Evolutionary conservation across 2,329 filamentous ascomycete species (phyloP), one percentile per base, ranked within the genome.

Genomic region (Colletotrichum lupini): DNA sequence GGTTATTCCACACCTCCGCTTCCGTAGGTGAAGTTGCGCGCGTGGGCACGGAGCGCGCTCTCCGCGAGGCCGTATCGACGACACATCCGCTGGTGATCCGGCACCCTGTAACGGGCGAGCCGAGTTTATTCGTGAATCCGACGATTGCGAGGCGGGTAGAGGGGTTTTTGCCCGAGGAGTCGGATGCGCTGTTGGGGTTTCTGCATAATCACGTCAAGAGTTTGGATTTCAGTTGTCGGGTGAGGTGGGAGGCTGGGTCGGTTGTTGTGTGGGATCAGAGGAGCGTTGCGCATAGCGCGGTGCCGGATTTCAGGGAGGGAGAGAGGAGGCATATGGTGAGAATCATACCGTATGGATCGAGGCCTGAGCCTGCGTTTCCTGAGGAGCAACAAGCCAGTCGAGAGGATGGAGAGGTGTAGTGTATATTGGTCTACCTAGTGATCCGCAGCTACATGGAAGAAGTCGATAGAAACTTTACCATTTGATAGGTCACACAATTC

Each of bases 261-360:
- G 79, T 81, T 0, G 78, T 81, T 1, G 75, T 81, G 2, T 80
- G 79, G 79, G 79, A 81, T 57, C 79, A 81, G 61, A 62, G 79
- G 4, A 62, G 60, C 2, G 74, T 74, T 1, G 79, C 75, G 1
- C 79, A 81, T 28, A 77, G 75, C 11, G 79, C 79, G 0, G 78
- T 81, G 8, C 79, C 79, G 2, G 79, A 81, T 68, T 81, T 80
- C 5, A 59, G 67, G 19, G 79, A 81, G 22, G 75, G 73, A 1
- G 79, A 81, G 72, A 76, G 79, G 46, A 75, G 79, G 14, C 79
- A 81, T 30, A 79, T 81, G 77, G 77, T 81, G 6, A 75, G 79
- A 9, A 75, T 81, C 5, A 77, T 81, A 37, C 79, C 79, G 0
- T 79, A 80, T 14, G 79, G 79, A 0, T 76, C 77, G 0, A 71